These are phyloP conservation scores for Protomyces inouyei DNA, from an alignment of 1,139 yeast genomes.

Conservation along the genomic window DNA sequence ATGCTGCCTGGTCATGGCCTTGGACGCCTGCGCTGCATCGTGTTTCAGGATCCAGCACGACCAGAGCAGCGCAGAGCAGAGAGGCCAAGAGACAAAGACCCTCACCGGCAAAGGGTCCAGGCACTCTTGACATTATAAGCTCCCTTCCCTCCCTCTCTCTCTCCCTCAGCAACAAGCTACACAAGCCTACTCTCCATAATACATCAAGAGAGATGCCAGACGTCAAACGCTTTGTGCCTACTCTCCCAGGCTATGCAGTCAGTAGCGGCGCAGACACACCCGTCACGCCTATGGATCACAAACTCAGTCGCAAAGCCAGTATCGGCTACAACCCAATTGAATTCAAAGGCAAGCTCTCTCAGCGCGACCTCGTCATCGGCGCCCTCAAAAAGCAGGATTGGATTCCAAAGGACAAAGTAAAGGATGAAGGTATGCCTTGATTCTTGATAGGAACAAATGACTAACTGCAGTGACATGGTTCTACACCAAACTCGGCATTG, in stretches of 20 bases:
- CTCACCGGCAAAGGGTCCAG: too few relatives aligned
- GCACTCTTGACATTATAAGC: too few relatives aligned
- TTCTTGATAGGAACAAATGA: background rate
- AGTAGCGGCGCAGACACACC: conserved; percentile 16
- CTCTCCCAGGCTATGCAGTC: background rate
- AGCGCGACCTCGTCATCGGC: conserved; percentile 12
- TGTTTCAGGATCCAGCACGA: too few relatives aligned
- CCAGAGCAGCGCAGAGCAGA: too few relatives aligned
- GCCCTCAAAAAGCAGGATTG: conserved; percentile 15
- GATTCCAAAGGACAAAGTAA: conserved; percentile 23
- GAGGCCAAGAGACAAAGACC: too few relatives aligned
- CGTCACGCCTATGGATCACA: conserved; percentile 17
- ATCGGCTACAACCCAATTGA: conserved; percentile 9
- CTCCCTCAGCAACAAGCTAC: too few relatives aligned
- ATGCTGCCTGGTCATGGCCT: too few relatives aligned
- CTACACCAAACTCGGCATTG: conserved; percentile 81
- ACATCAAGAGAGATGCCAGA: background rate
- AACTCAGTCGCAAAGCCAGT: conserved; percentile 10
- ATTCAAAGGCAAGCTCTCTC: conserved; percentile 20
- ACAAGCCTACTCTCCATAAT: too few relatives aligned
- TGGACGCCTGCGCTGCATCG: too few relatives aligned
- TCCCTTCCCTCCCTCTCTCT: too few relatives aligned
- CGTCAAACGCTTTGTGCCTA: background rate
- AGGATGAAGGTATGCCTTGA: conserved; percentile 29
- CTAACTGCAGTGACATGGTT: conserved; percentile 52